Evolutionary conservation across 1,284 basidiomycete genomes (phyloP).

Genomic region (Trichosporon sp.): DNA sequence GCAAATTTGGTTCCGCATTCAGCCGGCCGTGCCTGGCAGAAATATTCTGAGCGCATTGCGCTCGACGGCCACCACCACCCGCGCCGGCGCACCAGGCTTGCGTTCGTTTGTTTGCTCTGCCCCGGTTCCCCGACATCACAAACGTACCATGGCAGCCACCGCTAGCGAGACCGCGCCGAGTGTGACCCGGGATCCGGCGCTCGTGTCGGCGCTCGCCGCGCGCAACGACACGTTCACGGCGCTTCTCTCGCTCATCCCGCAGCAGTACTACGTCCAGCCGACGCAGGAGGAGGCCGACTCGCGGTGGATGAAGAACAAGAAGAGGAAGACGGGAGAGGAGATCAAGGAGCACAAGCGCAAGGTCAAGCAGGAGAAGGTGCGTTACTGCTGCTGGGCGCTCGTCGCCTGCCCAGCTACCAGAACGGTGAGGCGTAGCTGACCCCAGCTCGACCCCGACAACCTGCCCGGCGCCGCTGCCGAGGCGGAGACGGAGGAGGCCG

Average conservation of each 20-base stretch:
- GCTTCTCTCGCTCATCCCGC: slow-evolving; percentile 74
- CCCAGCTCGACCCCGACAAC: slow-evolving; percentile 81
- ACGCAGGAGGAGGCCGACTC: slow-evolving; percentile 65
- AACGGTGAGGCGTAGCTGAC: not conserved
- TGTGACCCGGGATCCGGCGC: slow-evolving; percentile 11
- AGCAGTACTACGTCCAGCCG: slow-evolving; percentile 74
- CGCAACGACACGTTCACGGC: slow-evolving; percentile 81
- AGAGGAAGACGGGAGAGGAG: slow-evolving; percentile 74
- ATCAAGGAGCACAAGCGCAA: slow-evolving; percentile 81
- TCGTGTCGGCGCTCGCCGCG: slow-evolving; percentile 61
- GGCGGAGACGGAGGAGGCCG: slow-evolving; percentile 20
- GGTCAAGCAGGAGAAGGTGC: slow-evolving; percentile 75
- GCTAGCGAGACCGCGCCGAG: slow-evolving; percentile 2
- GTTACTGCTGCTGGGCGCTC: slow-evolving; percentile 19
- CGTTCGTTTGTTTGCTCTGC: not conserved
- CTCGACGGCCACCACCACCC: not conserved
- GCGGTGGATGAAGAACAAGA: slow-evolving; percentile 85
- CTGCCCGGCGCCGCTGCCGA: slow-evolving; percentile 43
- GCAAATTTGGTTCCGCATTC: not conserved
- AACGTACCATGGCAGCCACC: slow-evolving; percentile 10
- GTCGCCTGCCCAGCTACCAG: not conserved
- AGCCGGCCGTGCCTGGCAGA: not conserved
- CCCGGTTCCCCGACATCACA: not conserved
- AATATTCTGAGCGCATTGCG: slow-evolving; percentile 2
- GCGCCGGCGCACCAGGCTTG: not conserved